phyloP scores from a whole-genome alignment of 768 basidiomycete species.

The Phylloporus sp. region DNA sequence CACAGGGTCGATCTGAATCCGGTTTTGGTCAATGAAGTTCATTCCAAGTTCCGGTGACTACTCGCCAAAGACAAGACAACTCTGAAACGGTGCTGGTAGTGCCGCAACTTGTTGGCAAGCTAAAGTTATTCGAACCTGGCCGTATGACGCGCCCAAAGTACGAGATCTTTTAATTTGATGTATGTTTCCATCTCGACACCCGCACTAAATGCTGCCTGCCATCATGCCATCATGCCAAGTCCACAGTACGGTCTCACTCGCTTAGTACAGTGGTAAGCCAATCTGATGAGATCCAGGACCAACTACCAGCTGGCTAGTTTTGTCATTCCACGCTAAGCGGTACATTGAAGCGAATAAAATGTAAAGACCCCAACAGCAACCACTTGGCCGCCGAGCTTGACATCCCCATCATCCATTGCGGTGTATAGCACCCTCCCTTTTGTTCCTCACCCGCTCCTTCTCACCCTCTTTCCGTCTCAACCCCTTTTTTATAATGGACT shows the following conservation, averaged over 20 bases:
- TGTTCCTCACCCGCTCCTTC: not conserved
- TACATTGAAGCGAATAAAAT: not conserved
- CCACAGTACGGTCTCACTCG: too few species aligned
- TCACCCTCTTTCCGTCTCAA: not conserved
- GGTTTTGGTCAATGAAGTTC: not conserved
- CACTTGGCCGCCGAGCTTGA: too few species aligned
- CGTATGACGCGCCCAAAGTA: too few species aligned
- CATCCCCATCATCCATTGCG: not conserved
- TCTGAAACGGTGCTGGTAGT: not conserved
- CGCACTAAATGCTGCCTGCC: not conserved
- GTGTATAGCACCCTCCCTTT: not conserved
- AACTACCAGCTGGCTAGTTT: not conserved
- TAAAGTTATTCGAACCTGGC: too few species aligned
- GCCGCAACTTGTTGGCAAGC: not conserved
- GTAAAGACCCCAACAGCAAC: not conserved
- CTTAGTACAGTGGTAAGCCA: not conserved
- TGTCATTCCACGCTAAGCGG: not conserved
- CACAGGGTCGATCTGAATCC: not conserved
- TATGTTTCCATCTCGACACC: not conserved
- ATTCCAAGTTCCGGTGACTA: too few species aligned
- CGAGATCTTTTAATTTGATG: not conserved
- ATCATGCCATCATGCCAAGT: not conserved
- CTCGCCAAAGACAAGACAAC: not conserved
- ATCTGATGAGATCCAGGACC: not conserved
- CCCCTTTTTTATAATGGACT: slow-evolving; percentile 20